Percentiles rank a stretch among this genome's conserved stretches.
phyloP scores from a whole-genome alignment of 495 filamentous ascomycete species.

The Penicillium ochrochloron region DNA sequence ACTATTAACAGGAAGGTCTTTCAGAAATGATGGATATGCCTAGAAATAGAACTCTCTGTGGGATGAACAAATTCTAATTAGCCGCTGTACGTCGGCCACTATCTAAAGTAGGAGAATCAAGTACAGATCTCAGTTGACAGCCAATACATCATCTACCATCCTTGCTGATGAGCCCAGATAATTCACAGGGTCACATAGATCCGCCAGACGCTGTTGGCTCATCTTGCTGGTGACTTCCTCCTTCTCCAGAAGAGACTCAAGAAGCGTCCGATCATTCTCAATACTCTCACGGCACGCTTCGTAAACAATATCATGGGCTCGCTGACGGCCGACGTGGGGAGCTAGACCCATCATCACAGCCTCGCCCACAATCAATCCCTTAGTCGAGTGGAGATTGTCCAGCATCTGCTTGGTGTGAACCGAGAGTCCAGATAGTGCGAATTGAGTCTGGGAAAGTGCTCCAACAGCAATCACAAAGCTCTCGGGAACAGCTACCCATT shows the following conservation, averaged over 20 bases:
- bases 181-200: constrained; percentile 54
- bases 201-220: constrained; percentile 37
- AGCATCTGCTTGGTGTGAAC: constrained; percentile 52
- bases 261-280: constrained; percentile 44
- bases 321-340: constrained; percentile 49
- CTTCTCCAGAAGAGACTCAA: constrained; percentile 45
- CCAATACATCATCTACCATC: constrained; percentile 58
- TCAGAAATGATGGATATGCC: neutral
- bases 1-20: neutral
- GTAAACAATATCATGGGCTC: constrained; percentile 59
- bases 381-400: constrained; percentile 52
- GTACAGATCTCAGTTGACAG: constrained; percentile 21
- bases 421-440: constrained; percentile 51
- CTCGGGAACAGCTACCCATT: constrained; percentile 58
- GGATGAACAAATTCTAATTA: neutral
- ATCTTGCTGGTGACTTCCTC: constrained; percentile 47
- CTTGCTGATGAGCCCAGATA: constrained; percentile 51
- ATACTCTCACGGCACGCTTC: constrained; percentile 57
- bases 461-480: constrained; percentile 56
- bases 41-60: neutral
- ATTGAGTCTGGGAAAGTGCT: constrained; percentile 53
- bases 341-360: constrained; percentile 63
- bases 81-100: neutral
- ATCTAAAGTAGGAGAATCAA: neutral
- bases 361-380: constrained; percentile 57